Conservation (phyloP, 306 rosid species). For the Macrotyloma uniflorum region DNA sequence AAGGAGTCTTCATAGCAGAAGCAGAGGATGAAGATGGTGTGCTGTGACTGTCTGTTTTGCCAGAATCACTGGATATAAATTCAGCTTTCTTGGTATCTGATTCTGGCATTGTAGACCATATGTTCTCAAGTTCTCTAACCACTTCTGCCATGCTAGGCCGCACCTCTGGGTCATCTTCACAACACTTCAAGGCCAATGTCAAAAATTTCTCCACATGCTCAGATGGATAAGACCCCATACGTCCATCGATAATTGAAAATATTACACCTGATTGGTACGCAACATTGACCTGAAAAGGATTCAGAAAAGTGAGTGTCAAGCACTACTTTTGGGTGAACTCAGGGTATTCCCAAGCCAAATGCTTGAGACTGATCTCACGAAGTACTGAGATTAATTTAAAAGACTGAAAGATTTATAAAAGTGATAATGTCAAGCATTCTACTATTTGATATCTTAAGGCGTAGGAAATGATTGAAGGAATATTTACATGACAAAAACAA, state of each 20-base stretch:
- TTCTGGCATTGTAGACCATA: slow-evolving; percentile 71
- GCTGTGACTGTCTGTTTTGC: slow-evolving; percentile 41
- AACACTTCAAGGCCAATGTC: slow-evolving; percentile 73
- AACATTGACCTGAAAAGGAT: slow-evolving; percentile 54
- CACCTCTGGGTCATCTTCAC: slow-evolving; percentile 71
- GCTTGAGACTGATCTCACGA: neutral
- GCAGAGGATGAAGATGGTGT: slow-evolving; percentile 66
- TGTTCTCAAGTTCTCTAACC: slow-evolving; percentile 77
- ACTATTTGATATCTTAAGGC: slow-evolving; percentile 7
- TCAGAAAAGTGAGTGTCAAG: neutral
- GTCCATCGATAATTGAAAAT: slow-evolving; percentile 68
- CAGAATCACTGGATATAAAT: slow-evolving; percentile 37
- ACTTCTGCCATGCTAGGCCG: slow-evolving; percentile 88
- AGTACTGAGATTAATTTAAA: neutral
- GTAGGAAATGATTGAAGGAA: slow-evolving; percentile 25
- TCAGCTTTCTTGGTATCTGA: slow-evolving; percentile 48
- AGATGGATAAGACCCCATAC: slow-evolving; percentile 84
- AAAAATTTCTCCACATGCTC: slow-evolving; percentile 71
- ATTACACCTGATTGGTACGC: slow-evolving; percentile 70
- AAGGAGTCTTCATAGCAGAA: slow-evolving; percentile 57
- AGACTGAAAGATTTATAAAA: neutral
- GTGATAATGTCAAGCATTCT: neutral
- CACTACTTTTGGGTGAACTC: neutral
- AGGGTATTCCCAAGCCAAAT: neutral
- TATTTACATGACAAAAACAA: neutral